phyloP scores from a whole-genome alignment of 2,329 filamentous ascomycete species.

The Talaromyces sp. region DNA sequence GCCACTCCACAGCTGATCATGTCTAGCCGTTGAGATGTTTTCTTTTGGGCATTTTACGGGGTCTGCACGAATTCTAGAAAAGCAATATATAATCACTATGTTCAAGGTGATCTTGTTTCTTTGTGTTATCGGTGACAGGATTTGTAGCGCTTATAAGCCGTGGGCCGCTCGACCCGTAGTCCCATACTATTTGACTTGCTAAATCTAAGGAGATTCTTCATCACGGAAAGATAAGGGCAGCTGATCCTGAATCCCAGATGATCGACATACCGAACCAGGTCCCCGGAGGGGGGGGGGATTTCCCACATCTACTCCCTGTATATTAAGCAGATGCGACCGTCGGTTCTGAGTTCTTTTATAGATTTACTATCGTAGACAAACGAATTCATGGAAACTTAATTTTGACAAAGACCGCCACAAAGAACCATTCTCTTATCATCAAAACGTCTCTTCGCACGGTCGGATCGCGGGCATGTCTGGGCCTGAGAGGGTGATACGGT shows the following conservation, averaged over 20 bases:
- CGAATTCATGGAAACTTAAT: too few relatives aligned
- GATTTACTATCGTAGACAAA: too few relatives aligned
- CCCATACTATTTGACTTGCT: not conserved
- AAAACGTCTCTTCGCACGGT: not conserved
- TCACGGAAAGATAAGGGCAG: slow-evolving; percentile 12
- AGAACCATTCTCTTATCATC: not conserved
- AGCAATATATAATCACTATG: not conserved
- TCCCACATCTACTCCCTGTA: too few relatives aligned
- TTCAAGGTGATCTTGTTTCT: not conserved
- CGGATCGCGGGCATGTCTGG: not conserved
- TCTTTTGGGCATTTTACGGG: slow-evolving; percentile 1
- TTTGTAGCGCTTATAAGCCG: too few relatives aligned
- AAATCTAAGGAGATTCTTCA: not conserved
- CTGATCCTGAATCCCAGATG: slow-evolving; percentile 9
- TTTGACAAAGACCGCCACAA: too few relatives aligned
- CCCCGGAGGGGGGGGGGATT: not conserved
- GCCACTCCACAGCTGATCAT: slow-evolving; percentile 17
- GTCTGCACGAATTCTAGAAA: not conserved
- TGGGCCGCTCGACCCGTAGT: too few relatives aligned
- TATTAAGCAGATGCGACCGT: too few relatives aligned
- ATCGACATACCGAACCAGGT: not conserved
- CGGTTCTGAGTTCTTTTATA: too few relatives aligned
- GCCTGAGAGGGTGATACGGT: not conserved
- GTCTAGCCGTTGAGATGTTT: not conserved
- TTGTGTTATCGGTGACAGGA: too few relatives aligned